phyloP scores from a whole-genome alignment of 768 basidiomycete genomes.

The Mycena alexandri region DNA sequence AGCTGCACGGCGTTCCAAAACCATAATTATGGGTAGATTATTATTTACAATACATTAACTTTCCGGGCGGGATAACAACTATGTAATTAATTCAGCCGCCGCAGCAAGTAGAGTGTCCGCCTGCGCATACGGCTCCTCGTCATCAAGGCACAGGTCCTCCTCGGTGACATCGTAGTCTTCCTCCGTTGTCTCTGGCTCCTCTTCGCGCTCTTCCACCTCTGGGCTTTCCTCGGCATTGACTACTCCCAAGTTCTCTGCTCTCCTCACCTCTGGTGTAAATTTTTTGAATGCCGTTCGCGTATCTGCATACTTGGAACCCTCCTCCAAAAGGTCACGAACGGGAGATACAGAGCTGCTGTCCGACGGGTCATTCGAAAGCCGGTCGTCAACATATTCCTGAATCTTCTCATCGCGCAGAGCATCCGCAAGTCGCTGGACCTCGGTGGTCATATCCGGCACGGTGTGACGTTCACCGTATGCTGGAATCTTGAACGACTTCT shows the following conservation, averaged over 20 bases:
- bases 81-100: neutral
- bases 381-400: slow-evolving; percentile 26
- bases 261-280: slow-evolving; percentile 21
- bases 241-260: slow-evolving; percentile 10
- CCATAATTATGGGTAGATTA: neutral
- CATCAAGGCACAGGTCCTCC: slow-evolving; percentile 28
- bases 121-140: slow-evolving; percentile 25
- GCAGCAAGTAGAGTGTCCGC: neutral
- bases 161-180: slow-evolving; percentile 17
- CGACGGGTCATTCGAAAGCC: neutral
- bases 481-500: slow-evolving; percentile 30
- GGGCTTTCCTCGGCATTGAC: neutral
- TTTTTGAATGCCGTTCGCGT: slow-evolving; percentile 29
- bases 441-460: slow-evolving; percentile 18
- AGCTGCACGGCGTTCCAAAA: neutral
- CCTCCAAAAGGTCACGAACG: slow-evolving; percentile 32
- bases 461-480: slow-evolving; percentile 25
- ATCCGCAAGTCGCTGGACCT: slow-evolving; percentile 24
- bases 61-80: no score
- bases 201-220: neutral
- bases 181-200: neutral
- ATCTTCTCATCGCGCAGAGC: slow-evolving; percentile 22
- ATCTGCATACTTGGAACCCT: slow-evolving; percentile 31
- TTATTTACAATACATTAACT: no score
- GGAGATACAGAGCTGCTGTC: neutral